Base-by-base conservation (phyloP, 805 yeast genomes). In the Kluyveromyces lactis region DNA sequence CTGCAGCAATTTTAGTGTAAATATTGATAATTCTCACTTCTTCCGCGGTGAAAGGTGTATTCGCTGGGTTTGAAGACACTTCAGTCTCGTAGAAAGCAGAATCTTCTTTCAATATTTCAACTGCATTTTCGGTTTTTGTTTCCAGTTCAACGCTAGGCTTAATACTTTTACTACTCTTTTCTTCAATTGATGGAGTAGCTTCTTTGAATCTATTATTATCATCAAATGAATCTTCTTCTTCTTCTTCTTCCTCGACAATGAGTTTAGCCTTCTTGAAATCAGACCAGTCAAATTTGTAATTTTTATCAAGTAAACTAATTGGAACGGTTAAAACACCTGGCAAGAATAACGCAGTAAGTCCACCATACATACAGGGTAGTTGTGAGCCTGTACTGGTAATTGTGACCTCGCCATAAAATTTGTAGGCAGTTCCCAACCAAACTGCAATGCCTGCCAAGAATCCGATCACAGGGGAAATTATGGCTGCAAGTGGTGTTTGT, bases 371-470 rank as follows among this genome's bases (percentile, higher is more conserved):
- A 2, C 60, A 47, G 41, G 66, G 72, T 63, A 66, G 61, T 19
- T 58, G 55, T 28, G 58, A 43, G 17, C 63, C 52, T 26, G 68
- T 47, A 33, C 55, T 60, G 18, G 44, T 51, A 19, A 66, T 64
- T 31, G 43, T 61, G 33, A 68, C 57, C 12, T 49, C 56, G 16
- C 71, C 71, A 40, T 49, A 47, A 35, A 60, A 51, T 11, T 50
- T 53, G 23, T 60, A 56, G 46, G 67, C 62, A 18, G 64, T 59
- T 4, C 58, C 62, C n/a, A 67, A 43, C 72, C 71, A 67, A n/a
- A 55, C 63, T 18, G 56, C 55, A 10, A 67, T 28, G 12, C 68
- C 70, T 8, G 58, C 45, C 4, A 49, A 10, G 56, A 64, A 60
- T 2, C 69, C 70, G 21, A 62, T 56, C 15, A 64, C 42, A 9